Evolutionary conservation across 75 land plant genomes (phyloP).

Genomic region (Pinus albicaulis): DNA sequence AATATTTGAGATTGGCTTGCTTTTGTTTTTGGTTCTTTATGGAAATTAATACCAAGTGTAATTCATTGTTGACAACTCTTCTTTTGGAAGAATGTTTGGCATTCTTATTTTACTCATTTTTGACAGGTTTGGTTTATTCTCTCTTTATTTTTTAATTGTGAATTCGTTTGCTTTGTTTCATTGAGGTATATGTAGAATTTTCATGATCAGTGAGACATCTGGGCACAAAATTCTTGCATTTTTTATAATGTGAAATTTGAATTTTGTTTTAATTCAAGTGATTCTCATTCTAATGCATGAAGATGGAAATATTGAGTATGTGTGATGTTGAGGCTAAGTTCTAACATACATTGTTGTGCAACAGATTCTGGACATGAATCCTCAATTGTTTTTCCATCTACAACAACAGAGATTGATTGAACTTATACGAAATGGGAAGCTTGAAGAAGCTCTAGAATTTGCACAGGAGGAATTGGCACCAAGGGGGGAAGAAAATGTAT

Average conservation of each 20-base stretch:
- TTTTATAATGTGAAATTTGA: not conserved
- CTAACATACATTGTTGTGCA: not conserved
- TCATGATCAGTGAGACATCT: not conserved
- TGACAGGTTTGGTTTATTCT: not conserved
- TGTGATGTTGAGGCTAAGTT: not conserved
- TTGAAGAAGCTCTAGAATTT: slow-evolving; percentile 50
- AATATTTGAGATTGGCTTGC: no score
- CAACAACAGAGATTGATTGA: slow-evolving; percentile 56
- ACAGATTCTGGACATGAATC: slow-evolving; percentile 58
- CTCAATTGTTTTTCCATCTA: slow-evolving; percentile 50
- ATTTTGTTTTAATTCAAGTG: not conserved
- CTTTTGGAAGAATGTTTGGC: not conserved
- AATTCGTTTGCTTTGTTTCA: not conserved
- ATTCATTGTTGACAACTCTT: no score
- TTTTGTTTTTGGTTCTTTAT: no score
- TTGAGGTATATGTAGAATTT: not conserved
- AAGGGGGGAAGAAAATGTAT: slow-evolving; percentile 52
- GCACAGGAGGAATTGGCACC: slow-evolving; percentile 59
- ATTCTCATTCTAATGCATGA: not conserved
- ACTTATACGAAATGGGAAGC: slow-evolving; percentile 41
- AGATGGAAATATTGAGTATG: not conserved
- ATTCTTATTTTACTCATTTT: not conserved
- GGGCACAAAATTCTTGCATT: not conserved
- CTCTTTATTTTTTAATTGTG: not conserved
- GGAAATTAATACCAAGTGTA: no score